Conservation (phyloP, 1,284 basidiomycete genomes). For the Fomitopsis betulina region DNA sequence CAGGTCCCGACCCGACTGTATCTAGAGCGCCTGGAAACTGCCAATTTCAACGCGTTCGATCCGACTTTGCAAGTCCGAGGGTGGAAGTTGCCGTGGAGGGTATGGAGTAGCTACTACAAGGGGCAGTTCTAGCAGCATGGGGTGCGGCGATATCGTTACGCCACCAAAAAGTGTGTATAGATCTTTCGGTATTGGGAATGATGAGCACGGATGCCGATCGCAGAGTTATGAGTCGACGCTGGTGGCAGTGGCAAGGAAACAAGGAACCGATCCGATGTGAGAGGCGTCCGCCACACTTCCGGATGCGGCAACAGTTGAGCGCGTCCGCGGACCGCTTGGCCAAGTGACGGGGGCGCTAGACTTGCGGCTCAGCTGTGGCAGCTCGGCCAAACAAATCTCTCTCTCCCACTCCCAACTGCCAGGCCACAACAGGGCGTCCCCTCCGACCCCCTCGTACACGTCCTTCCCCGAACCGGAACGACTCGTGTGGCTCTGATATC, state of each 20-base stretch:
- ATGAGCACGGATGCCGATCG: too few species aligned
- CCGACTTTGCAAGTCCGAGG: conserved; percentile 66
- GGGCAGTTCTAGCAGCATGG: conserved; percentile 42
- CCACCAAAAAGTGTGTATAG: not conserved
- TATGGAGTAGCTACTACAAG: conserved; percentile 74
- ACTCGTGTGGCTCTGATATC: conserved; percentile 1
- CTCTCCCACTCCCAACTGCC: conserved; percentile 4
- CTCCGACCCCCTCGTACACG: conserved; percentile 7
- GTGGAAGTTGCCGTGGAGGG: conserved; percentile 84
- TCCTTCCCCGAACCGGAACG: not conserved
- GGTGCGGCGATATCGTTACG: not conserved
- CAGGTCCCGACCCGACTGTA: conserved; percentile 77
- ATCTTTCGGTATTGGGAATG: not conserved
- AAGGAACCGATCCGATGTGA: not conserved
- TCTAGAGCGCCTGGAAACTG: conserved; percentile 70
- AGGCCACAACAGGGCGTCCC: not conserved
- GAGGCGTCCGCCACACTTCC: conserved; percentile 2
- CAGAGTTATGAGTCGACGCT: not conserved
- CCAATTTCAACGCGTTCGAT: conserved; percentile 83
- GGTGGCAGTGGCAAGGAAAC: not conserved
- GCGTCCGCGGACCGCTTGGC: not conserved
- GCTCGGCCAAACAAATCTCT: conserved; percentile 11
- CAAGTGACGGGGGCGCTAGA: conserved; percentile 1
- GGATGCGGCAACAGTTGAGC: conserved; percentile 21
- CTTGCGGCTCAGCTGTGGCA: conserved; percentile 12